These are phyloP conservation scores for Claviceps humidiphila DNA, from an alignment of 2,329 filamentous ascomycete species.

Conservation along the genomic window DNA sequence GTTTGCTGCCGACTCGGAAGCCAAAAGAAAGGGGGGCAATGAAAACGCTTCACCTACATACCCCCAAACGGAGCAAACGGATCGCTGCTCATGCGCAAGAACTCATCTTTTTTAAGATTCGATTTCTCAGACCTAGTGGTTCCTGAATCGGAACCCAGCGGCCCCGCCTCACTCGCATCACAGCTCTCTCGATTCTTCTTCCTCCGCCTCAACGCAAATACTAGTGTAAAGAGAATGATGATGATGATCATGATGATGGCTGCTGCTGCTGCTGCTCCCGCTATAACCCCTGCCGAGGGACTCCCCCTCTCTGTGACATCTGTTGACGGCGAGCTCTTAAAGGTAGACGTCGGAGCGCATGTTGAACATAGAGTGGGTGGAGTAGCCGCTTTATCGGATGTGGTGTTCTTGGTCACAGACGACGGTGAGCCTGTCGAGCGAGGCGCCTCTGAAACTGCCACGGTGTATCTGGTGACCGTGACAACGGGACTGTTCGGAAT, in stretches of 20 bases:
- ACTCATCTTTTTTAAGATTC: conserved; percentile 11
- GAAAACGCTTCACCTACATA: conserved; percentile 11
- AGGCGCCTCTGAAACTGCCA: conserved; percentile 16
- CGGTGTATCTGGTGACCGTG: conserved; percentile 23
- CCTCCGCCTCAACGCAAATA: conserved; percentile 10
- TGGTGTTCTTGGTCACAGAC: background rate
- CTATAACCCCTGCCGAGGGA: conserved; percentile 19
- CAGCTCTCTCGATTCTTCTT: conserved; percentile 5
- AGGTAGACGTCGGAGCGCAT: background rate
- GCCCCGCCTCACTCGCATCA: conserved; percentile 5
- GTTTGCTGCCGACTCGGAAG: too few species aligned
- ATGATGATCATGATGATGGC: conserved; percentile 13
- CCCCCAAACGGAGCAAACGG: conserved; percentile 33
- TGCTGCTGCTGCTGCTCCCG: conserved; percentile 20
- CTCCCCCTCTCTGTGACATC: background rate
- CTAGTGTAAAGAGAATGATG: conserved; percentile 13
- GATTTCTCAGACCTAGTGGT: conserved; percentile 1
- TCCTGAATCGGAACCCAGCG: background rate
- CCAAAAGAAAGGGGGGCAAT: too few species aligned
- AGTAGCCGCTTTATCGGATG: background rate
- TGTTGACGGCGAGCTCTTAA: background rate
- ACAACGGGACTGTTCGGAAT: conserved; percentile 21
- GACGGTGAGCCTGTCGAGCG: conserved; percentile 7
- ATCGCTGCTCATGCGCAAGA: conserved; percentile 13
- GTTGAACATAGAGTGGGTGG: background rate